Evolutionary conservation across 495 filamentous ascomycete genomes (phyloP).

Genomic region (Ramalina intermedia): DNA sequence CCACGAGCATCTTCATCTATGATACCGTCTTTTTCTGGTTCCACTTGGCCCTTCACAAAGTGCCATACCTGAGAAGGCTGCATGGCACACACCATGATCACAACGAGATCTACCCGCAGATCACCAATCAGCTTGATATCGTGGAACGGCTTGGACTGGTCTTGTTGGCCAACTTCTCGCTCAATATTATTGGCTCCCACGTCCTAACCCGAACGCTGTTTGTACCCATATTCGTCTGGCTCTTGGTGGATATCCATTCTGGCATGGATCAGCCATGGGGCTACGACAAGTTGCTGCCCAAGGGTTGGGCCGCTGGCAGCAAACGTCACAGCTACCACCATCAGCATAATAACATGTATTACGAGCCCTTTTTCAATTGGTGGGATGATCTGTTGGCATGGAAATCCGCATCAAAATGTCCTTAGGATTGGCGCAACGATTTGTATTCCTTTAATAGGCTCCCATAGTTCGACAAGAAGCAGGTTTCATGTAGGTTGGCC

Average conservation of each 20-base stretch:
- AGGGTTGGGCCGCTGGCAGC: slow-evolving; percentile 18
- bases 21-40: slow-evolving; percentile 23
- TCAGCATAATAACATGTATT: slow-evolving; percentile 8
- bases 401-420: neutral
- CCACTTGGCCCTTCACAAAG: slow-evolving; percentile 19
- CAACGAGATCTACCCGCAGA: slow-evolving; percentile 20
- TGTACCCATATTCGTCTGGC: slow-evolving; percentile 20
- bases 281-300: slow-evolving; percentile 22
- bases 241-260: slow-evolving; percentile 23
- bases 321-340: slow-evolving; percentile 20
- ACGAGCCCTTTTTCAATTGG: slow-evolving; percentile 22
- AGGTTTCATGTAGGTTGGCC: slow-evolving; percentile 16
- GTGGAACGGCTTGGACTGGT: slow-evolving; percentile 18
- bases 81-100: slow-evolving; percentile 20
- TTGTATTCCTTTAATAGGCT: slow-evolving; percentile 19
- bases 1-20: slow-evolving; percentile 18
- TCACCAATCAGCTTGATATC: slow-evolving; percentile 21
- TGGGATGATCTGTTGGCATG: slow-evolving; percentile 15
- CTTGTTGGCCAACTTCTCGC: slow-evolving; percentile 21
- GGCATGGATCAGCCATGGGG: slow-evolving; percentile 20
- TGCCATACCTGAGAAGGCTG: slow-evolving; percentile 11
- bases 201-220: slow-evolving; percentile 23
- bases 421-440: neutral
- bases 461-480: slow-evolving; percentile 17
- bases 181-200: slow-evolving; percentile 23